Evolutionary conservation across 495 filamentous ascomycete genomes (phyloP).

Genomic region (Chlorociboria aeruginascens): DNA sequence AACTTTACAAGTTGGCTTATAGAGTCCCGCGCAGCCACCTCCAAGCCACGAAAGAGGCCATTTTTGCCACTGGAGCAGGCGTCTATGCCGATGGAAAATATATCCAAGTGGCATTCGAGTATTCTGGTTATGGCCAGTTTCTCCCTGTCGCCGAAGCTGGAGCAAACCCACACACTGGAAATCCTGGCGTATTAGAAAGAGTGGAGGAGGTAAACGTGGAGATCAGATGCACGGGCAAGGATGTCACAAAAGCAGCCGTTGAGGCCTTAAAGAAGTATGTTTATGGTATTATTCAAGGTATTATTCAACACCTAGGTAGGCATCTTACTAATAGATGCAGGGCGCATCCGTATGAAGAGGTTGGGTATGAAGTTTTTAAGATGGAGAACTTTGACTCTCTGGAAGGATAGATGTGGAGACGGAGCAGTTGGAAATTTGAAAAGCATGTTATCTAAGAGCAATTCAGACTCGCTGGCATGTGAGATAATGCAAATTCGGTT

Average conservation of each 20-base stretch:
- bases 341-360: constrained; percentile 61
- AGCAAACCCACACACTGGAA: constrained; percentile 49
- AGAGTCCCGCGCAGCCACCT: constrained; percentile 37
- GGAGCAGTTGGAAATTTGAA: no score
- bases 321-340: constrained; percentile 17
- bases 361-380: constrained; percentile 59
- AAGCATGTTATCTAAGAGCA: no score
- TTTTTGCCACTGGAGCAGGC: constrained; percentile 55
- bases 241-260: constrained; percentile 33
- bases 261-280: constrained; percentile 50
- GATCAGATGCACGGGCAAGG: constrained; percentile 35
- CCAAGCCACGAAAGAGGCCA: constrained; percentile 40
- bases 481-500: no score
- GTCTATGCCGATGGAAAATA: constrained; percentile 49
- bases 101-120: constrained; percentile 39
- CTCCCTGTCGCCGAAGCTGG: constrained; percentile 19
- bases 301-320: background rate
- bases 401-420: no score
- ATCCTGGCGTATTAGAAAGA: constrained; percentile 34
- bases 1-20: constrained; percentile 36
- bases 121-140: constrained; percentile 22
- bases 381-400: constrained; percentile 43
- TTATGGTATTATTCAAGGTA: background rate
- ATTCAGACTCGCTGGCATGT: no score
- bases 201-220: constrained; percentile 41